These are phyloP conservation scores for Ophioceras dolichostomum DNA, from an alignment of 2,329 filamentous ascomycete genomes.

Conservation along the genomic window DNA sequence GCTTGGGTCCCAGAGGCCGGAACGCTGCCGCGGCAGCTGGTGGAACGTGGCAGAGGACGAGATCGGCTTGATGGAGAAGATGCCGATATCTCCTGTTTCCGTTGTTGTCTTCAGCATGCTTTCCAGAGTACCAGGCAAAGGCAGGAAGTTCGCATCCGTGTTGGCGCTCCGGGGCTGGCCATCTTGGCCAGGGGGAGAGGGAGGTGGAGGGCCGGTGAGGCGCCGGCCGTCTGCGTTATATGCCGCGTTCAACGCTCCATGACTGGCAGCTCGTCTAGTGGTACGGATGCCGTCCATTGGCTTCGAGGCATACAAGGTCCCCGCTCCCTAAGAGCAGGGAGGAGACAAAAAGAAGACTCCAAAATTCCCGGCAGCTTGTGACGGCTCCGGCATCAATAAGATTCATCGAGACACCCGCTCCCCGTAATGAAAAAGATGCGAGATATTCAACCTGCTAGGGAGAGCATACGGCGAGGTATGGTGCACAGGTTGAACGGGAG, in stretches of 20 bases:
- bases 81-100: slow-evolving; percentile 52
- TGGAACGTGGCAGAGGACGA: slow-evolving; percentile 19
- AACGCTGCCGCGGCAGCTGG: slow-evolving; percentile 14
- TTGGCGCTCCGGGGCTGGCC: slow-evolving; percentile 26
- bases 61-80: slow-evolving; percentile 40
- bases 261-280: slow-evolving; percentile 23
- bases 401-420: slow-evolving; percentile 5
- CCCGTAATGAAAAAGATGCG: slow-evolving; percentile 5
- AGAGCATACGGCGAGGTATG: background rate
- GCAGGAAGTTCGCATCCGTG: slow-evolving; percentile 28
- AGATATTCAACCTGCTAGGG: background rate
- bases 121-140: slow-evolving; percentile 41
- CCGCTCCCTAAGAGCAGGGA: too few species aligned
- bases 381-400: slow-evolving; percentile 2
- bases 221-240: slow-evolving; percentile 16
- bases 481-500: too few species aligned
- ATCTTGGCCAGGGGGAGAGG: slow-evolving; percentile 2
- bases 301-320: too few species aligned
- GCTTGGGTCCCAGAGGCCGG: slow-evolving; percentile 16
- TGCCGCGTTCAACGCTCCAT: slow-evolving; percentile 23
- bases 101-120: slow-evolving; percentile 55
- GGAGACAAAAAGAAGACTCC: too few species aligned
- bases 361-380: too few species aligned
- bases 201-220: slow-evolving; percentile 3
- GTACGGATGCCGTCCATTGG: slow-evolving; percentile 10